Evolutionary conservation across 805 yeast genomes (phyloP).

Genomic region (Cyberlindnera misumaiensis): DNA sequence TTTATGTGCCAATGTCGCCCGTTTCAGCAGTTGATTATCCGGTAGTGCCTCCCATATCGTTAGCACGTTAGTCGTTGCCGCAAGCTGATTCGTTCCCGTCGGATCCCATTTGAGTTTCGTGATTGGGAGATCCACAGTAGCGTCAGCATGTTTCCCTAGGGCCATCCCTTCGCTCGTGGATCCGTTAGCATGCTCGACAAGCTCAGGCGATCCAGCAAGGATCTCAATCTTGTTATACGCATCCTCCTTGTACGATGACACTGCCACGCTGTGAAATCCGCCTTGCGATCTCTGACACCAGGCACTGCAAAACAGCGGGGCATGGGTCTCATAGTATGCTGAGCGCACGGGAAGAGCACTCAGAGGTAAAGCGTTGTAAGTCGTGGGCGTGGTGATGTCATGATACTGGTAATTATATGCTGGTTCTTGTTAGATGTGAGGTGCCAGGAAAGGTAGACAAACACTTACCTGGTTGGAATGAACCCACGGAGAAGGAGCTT

Average conservation of each 20-base stretch:
- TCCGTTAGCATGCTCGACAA: conserved; percentile 23
- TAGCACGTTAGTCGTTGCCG: conserved; percentile 67
- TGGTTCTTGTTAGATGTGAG: no score
- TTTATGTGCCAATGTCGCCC: conserved; percentile 29
- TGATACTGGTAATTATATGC: conserved; percentile 2
- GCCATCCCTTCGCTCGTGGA: conserved; percentile 28
- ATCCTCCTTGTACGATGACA: conserved; percentile 80
- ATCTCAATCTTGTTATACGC: conserved; percentile 58
- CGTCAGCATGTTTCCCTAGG: conserved; percentile 38
- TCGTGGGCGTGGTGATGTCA: background rate
- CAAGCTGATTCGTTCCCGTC: conserved; percentile 36
- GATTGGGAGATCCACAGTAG: conserved; percentile 56
- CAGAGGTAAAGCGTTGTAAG: background rate
- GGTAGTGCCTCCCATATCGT: conserved; percentile 49
- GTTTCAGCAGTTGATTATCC: conserved; percentile 33
- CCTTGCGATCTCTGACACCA: conserved; percentile 32
- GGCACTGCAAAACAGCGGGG: conserved; percentile 45
- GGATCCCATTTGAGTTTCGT: conserved; percentile 76
- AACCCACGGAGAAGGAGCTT: conserved; percentile 23
- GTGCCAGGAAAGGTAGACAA: no score
- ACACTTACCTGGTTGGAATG: conserved; percentile 15
- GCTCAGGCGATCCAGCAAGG: conserved; percentile 27
- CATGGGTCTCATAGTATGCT: conserved; percentile 40
- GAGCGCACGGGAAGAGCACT: conserved; percentile 23
- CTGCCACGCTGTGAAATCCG: conserved; percentile 46